phyloP scores from a whole-genome alignment of 2,329 filamentous ascomycete species.

The Rhexocercosporidium sp. region DNA sequence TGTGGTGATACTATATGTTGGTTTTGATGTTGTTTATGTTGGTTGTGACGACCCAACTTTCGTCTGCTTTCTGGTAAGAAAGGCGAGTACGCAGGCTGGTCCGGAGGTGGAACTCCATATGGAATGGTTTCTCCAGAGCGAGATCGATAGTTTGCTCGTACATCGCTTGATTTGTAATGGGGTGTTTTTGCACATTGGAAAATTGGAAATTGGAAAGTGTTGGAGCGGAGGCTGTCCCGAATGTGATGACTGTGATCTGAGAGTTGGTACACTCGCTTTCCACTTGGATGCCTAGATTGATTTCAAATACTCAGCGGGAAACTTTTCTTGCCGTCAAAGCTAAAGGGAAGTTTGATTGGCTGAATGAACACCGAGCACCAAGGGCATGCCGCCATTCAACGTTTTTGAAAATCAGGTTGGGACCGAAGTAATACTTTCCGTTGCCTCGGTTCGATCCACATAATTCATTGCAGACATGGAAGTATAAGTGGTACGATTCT shows the following conservation, averaged over 20 bases:
- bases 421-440: too few relatives aligned
- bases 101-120: neutral
- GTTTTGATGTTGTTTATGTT: neutral
- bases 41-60: too few relatives aligned
- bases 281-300: neutral
- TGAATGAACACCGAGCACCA: too few relatives aligned
- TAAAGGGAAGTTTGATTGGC: too few relatives aligned
- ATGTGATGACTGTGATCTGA: neutral
- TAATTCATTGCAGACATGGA: too few relatives aligned
- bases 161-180: neutral
- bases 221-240: neutral
- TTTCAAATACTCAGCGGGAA: neutral
- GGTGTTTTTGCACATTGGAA: neutral
- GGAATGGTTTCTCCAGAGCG: neutral
- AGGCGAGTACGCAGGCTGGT: too few relatives aligned
- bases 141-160: neutral
- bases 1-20: conserved; percentile 3
- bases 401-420: too few relatives aligned
- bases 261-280: neutral
- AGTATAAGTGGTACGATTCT: too few relatives aligned
- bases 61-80: neutral
- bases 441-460: too few relatives aligned
- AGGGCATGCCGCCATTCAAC: too few relatives aligned
- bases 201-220: neutral
- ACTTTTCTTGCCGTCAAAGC: too few relatives aligned